Conservation (phyloP, 2,329 filamentous ascomycete species). For the Exserohilum turcica region DNA sequence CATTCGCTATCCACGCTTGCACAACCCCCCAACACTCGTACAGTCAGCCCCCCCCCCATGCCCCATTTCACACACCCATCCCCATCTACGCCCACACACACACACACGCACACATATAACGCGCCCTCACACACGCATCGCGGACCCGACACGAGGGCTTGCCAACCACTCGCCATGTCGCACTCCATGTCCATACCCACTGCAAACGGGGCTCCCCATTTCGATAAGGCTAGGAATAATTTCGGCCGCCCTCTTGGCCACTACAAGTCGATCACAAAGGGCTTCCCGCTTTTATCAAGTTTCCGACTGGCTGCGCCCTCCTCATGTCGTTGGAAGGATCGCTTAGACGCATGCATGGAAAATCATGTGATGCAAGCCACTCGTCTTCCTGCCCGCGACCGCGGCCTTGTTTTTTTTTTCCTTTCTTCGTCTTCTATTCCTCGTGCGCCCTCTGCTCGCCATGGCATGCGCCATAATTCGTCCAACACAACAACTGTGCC, state of each 20-base stretch:
- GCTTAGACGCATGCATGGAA: constrained; percentile 37
- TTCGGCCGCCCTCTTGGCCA: constrained; percentile 21
- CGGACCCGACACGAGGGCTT: neutral
- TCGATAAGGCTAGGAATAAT: constrained; percentile 15
- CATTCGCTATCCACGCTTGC: constrained; percentile 12
- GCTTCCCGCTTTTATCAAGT: constrained; percentile 27
- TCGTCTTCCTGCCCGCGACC: neutral
- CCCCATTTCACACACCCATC: neutral
- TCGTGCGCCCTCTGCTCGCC: neutral
- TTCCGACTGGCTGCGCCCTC: constrained; percentile 38
- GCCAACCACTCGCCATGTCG: constrained; percentile 12
- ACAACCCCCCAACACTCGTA: neutral
- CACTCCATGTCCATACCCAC: constrained; percentile 30
- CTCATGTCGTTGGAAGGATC: constrained; percentile 31
- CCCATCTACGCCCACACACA: constrained; percentile 22
- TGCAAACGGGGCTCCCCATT: constrained; percentile 20
- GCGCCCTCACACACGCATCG: too few species aligned
- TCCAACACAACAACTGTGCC: neutral
- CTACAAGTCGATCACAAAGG: constrained; percentile 26
- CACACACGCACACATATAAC: constrained; percentile 27
- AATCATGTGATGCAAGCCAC: constrained; percentile 34
- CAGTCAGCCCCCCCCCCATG: neutral
- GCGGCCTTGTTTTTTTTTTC: neutral
- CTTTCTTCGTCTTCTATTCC: neutral
- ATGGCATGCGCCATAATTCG: neutral